Conservation (phyloP, 2,329 filamentous ascomycete species). For the Botrytis porri region DNA sequence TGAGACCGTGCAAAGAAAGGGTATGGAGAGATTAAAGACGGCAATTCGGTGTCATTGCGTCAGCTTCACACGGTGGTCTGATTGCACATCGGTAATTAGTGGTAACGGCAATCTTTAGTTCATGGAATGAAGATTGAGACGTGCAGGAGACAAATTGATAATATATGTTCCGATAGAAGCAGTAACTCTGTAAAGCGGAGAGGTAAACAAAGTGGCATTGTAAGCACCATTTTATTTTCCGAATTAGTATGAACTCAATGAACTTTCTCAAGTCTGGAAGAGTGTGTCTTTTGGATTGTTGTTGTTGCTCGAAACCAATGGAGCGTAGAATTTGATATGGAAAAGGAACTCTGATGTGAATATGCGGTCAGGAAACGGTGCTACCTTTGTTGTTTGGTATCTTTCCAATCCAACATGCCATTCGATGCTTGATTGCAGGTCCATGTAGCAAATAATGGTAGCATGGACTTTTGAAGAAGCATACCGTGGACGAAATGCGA, state of each 20-base stretch:
- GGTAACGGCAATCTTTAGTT: background rate
- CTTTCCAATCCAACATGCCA: background rate
- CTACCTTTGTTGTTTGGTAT: background rate
- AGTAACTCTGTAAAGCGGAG: background rate
- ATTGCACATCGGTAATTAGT: background rate
- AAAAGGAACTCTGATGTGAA: background rate
- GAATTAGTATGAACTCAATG: background rate
- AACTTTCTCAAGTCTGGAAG: background rate
- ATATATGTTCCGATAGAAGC: background rate
- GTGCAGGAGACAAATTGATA: background rate
- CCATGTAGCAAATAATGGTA: background rate
- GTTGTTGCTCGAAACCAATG: background rate
- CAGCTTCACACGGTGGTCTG: background rate
- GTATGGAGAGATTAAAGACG: background rate
- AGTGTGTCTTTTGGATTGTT: background rate
- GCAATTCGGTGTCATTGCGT: background rate
- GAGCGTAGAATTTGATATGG: background rate
- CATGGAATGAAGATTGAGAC: background rate
- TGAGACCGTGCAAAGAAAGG: background rate
- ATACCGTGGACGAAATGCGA: slow-evolving; percentile 8
- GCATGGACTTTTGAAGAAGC: background rate
- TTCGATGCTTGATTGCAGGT: background rate
- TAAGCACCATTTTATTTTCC: background rate
- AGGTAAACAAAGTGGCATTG: background rate
- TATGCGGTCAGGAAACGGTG: background rate